These are phyloP conservation scores for Ilyonectria mors-panacis DNA, from an alignment of 2,329 filamentous ascomycete species.

Conservation along the genomic window DNA sequence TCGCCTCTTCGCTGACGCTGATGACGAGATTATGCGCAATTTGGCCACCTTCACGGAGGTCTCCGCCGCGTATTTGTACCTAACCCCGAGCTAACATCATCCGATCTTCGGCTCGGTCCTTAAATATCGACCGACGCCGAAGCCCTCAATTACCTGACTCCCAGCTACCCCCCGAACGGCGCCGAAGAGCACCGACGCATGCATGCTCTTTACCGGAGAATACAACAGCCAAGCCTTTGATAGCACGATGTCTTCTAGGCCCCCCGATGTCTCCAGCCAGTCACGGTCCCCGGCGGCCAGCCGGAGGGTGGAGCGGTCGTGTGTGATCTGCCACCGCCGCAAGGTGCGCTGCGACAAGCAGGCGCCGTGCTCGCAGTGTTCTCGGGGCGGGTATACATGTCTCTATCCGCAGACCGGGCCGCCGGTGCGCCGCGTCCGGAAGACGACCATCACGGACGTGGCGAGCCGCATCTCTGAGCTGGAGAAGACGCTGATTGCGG, in stretches of 20 bases:
- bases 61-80: not conserved
- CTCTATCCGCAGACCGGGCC: slow-evolving; percentile 49
- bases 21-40: slow-evolving; percentile 19
- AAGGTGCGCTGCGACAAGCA: slow-evolving; percentile 83
- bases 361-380: slow-evolving; percentile 79
- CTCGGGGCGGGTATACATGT: slow-evolving; percentile 58
- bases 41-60: not conserved
- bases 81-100: slow-evolving; percentile 12
- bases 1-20: not conserved
- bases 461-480: slow-evolving; percentile 54
- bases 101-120: slow-evolving; percentile 18
- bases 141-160: not conserved
- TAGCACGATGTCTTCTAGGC: too few relatives aligned
- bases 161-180: slow-evolving; percentile 3
- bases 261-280: slow-evolving; percentile 2
- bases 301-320: slow-evolving; percentile 50
- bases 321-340: slow-evolving; percentile 61
- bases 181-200: slow-evolving; percentile 24
- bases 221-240: not conserved
- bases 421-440: slow-evolving; percentile 45
- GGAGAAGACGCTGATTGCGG: slow-evolving; percentile 49
- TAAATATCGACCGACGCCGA: slow-evolving; percentile 23
- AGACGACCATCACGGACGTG: slow-evolving; percentile 53
- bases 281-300: slow-evolving; percentile 21
- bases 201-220: not conserved